Conservation (phyloP, 2,329 filamentous ascomycete genomes). For the Penicillium olsonii region DNA sequence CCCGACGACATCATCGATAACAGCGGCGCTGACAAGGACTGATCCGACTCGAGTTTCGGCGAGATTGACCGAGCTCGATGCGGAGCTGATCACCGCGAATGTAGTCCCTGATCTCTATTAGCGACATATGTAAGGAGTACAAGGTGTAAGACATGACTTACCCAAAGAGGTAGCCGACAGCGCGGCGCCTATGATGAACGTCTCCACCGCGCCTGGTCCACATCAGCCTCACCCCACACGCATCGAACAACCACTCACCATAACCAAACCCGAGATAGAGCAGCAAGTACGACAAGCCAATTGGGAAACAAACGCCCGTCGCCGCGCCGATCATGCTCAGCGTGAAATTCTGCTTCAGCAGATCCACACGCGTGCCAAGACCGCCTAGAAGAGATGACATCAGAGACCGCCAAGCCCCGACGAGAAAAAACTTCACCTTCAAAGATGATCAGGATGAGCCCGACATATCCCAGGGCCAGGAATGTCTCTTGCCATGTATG, state of each 20-base stretch:
- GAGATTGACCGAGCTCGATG: constrained; percentile 40
- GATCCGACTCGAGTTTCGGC: constrained; percentile 47
- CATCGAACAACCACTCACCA: too few species aligned
- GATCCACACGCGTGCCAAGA: constrained; percentile 48
- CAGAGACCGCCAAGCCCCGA: constrained; percentile 2
- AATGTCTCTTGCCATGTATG: constrained; percentile 50
- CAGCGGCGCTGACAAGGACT: constrained; percentile 49
- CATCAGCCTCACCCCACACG: constrained; percentile 7
- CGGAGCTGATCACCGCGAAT: constrained; percentile 33
- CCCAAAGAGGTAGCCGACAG: constrained; percentile 35
- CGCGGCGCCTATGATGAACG: constrained; percentile 33
- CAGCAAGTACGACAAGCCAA: constrained; percentile 48
- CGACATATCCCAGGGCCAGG: constrained; percentile 50
- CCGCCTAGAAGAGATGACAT: constrained; percentile 38
- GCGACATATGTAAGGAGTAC: too few species aligned
- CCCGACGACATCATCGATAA: constrained; percentile 51
- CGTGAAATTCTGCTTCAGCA: constrained; percentile 48
- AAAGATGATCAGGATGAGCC: constrained; percentile 54
- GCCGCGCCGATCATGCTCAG: constrained; percentile 46
- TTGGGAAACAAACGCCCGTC: constrained; percentile 50
- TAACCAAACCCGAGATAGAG: constrained; percentile 49
- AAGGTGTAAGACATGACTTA: too few species aligned
- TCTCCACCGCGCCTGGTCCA: constrained; percentile 30
- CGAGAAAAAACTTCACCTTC: constrained; percentile 31
- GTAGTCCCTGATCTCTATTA: constrained; percentile 24